Base-by-base conservation (phyloP, 2,329 filamentous ascomycete species). In the Talaromyces sp. region DNA sequence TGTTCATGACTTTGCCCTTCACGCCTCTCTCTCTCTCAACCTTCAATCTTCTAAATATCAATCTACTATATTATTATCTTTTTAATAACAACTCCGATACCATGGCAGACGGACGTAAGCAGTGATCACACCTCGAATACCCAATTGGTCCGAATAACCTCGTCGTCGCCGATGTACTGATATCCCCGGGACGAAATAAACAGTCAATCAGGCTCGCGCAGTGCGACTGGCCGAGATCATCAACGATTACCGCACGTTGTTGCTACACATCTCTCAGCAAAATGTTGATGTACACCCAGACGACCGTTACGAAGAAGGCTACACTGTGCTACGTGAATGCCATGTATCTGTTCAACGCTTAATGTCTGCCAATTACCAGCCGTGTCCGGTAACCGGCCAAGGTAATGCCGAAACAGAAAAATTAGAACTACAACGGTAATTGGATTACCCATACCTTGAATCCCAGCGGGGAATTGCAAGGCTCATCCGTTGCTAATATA, bases 141-240 rank as follows among this genome's bases (percentile, higher is more conserved):
- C 42, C 30, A 24, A 39, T 30, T 33, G 33, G 16, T 24, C n/a
- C 16, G 29, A 16, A 24, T 20, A 20, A n/a, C n/a, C n/a, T 39
- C 16, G 22, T 24, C 19, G 20, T 46, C 20, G 29, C 42, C 7
- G 45, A 14, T 2, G 45, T 52, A 39, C 58, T 63, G 46, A 60
- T 51, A 40, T 35, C 9, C 22, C 11, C 14, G 24, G 35, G 20
- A 47, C 27, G n/a, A 39, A n/a, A n/a, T n/a, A n/a, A n/a, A 52
- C 66, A 87, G 84, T 85, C 62, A 87, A 87, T 65, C 79, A 86
- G 66, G 82, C 82, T 53, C 82, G 84, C 65, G 84, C 84, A 45
- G 75, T 86, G 68, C 80, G 84, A 61, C 73, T 87, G 59, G 77
- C 82, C 42, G 84, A 87, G 69, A 79, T 87, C 65, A 83, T 87